A percentile compares a stretch with the other conserved stretches of the same genome.
These are phyloP conservation scores for Exophiala viscosa DNA, from an alignment of 2,329 filamentous ascomycete genomes.

Conservation along the genomic window DNA sequence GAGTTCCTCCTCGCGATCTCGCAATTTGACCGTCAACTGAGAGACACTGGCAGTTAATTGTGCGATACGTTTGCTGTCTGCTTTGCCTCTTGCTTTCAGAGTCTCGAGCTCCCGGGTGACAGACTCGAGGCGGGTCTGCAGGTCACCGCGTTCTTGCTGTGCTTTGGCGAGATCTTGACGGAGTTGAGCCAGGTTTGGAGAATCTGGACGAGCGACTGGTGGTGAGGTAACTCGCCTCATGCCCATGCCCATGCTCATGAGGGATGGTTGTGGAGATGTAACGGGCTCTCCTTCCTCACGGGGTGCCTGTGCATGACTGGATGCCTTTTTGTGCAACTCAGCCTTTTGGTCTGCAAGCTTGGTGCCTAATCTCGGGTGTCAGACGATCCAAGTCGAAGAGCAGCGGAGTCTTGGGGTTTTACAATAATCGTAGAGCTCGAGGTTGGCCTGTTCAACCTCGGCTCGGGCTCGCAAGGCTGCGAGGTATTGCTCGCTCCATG, in stretches of 20 bases:
- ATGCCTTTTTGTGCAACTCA: constrained; percentile 20
- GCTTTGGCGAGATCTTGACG: constrained; percentile 71
- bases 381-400: no score
- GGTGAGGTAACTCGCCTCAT: constrained; percentile 30
- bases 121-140: constrained; percentile 61
- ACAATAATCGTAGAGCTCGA: constrained; percentile 77
- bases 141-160: constrained; percentile 66
- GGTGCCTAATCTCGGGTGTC: constrained; percentile 8
- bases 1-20: constrained; percentile 81
- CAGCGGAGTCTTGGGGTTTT: constrained; percentile 1
- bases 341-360: constrained; percentile 29
- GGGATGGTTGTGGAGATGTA: constrained; percentile 29
- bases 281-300: constrained; percentile 61
- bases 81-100: constrained; percentile 57
- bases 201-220: constrained; percentile 31
- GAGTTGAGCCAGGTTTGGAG: constrained; percentile 38
- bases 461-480: constrained; percentile 69
- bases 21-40: constrained; percentile 62
- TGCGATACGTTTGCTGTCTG: constrained; percentile 60
- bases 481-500: constrained; percentile 80
- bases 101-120: constrained; percentile 62
- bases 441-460: constrained; percentile 62
- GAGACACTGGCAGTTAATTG: constrained; percentile 61
- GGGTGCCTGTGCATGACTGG: constrained; percentile 48
- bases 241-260: constrained; percentile 25